phyloP scores from a whole-genome alignment of 2,329 filamentous ascomycete species.

The Apiospora rasikravindrae region DNA sequence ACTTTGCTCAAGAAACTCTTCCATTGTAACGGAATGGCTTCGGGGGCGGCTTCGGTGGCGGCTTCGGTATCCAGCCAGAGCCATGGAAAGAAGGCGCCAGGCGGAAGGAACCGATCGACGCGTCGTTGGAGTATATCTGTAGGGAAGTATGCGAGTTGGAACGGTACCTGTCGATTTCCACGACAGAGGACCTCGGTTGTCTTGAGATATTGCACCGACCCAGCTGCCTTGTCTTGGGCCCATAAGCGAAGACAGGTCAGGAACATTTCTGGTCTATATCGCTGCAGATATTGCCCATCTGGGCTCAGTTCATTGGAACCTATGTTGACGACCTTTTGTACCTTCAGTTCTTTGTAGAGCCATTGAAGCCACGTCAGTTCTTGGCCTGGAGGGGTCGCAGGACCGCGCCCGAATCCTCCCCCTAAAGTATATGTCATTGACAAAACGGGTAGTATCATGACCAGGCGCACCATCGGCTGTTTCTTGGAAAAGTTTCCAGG shows the following conservation, averaged over 20 bases:
- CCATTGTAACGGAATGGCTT: background rate
- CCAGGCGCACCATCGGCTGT: background rate
- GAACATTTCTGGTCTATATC: background rate
- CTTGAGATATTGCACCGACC: background rate
- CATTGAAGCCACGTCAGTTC: background rate
- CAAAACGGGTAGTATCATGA: background rate
- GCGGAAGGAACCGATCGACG: conserved; percentile 24
- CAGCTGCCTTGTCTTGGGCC: background rate
- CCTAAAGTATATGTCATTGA: background rate
- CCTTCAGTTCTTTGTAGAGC: background rate
- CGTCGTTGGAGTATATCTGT: conserved; percentile 21
- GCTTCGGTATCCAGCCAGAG: conserved; percentile 21
- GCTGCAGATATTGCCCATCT: background rate
- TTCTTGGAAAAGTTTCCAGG: background rate
- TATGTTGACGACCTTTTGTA: background rate
- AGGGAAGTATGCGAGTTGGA: conserved; percentile 26
- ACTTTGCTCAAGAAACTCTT: background rate
- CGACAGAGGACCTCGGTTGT: background rate
- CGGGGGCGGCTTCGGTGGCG: background rate
- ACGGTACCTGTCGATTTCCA: conserved; percentile 17
- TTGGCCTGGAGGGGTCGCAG: background rate
- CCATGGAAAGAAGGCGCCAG: conserved; percentile 28
- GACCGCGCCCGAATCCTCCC: background rate
- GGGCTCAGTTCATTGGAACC: background rate
- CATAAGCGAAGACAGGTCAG: background rate